Conservation (phyloP, 495 filamentous ascomycete species). For the Articulospora tetracladia region DNA sequence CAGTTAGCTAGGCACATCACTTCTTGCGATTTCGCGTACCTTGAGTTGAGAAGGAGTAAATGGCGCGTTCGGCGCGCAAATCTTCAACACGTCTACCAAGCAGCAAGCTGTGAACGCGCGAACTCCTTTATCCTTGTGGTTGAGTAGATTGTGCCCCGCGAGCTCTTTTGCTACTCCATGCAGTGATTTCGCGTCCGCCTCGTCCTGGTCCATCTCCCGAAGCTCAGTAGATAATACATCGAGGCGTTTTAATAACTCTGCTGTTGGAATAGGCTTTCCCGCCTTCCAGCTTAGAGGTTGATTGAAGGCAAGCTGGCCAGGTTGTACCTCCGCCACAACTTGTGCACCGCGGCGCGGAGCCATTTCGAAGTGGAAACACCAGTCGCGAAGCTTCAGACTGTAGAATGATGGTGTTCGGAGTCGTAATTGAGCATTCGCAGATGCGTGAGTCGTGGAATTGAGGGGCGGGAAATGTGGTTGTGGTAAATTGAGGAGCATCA, state of each 20-base stretch:
- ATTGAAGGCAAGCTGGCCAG: conserved; percentile 62
- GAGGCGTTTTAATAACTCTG: conserved; percentile 75
- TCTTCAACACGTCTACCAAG: conserved; percentile 86
- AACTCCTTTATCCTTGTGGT: conserved; percentile 90
- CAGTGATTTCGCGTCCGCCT: conserved; percentile 74
- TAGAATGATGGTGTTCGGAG: not conserved
- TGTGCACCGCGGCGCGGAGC: conserved; percentile 25
- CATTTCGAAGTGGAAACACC: conserved; percentile 19
- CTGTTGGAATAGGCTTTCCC: conserved; percentile 81
- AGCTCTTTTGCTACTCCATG: conserved; percentile 85
- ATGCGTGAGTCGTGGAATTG: not conserved
- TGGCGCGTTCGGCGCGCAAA: conserved; percentile 94
- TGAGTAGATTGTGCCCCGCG: conserved; percentile 73
- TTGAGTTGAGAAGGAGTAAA: conserved; percentile 88
- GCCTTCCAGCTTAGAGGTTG: conserved; percentile 89
- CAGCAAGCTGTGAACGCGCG: conserved; percentile 84
- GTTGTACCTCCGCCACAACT: conserved; percentile 21
- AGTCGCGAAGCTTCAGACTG: conserved; percentile 12
- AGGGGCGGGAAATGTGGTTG: not conserved
- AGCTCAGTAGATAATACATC: conserved; percentile 81
- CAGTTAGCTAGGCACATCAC: conserved; percentile 11
- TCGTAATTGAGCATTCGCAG: not conserved
- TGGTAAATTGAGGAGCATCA: conserved; percentile 1
- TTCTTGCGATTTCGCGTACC: conserved; percentile 43
- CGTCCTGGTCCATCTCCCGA: conserved; percentile 81